These are phyloP conservation scores for Nakazawaea wickerhamii DNA, from an alignment of 805 yeast species.

Conservation along the genomic window DNA sequence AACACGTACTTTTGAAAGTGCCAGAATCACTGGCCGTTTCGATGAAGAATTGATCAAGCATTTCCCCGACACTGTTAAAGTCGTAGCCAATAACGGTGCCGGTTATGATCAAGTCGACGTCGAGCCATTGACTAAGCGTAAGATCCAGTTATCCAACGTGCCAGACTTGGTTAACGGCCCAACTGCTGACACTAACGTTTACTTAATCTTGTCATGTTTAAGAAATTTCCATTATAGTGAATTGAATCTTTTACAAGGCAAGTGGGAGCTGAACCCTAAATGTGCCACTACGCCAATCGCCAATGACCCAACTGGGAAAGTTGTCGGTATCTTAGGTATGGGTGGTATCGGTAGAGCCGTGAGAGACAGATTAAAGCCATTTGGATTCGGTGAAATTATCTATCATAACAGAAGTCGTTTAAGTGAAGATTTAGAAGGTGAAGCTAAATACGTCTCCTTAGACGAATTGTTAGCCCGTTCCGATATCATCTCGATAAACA, in stretches of 20 bases:
- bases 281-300: constrained; percentile 59
- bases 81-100: constrained; percentile 47
- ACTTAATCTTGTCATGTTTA: constrained; percentile 44
- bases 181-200: constrained; percentile 54
- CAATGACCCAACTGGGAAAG: constrained; percentile 68
- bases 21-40: constrained; percentile 33
- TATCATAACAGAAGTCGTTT: constrained; percentile 68
- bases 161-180: constrained; percentile 48
- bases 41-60: constrained; percentile 36
- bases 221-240: constrained; percentile 60
- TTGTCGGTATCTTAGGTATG: constrained; percentile 78
- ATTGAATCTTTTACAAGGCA: constrained; percentile 46
- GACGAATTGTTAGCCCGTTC: constrained; percentile 61
- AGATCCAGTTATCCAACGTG: constrained; percentile 46
- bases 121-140: constrained; percentile 31
- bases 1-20: constrained; percentile 37
- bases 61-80: constrained; percentile 34
- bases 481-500: constrained; percentile 68
- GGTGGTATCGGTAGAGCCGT: constrained; percentile 89
- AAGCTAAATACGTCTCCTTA: constrained; percentile 62
- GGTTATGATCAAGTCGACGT: constrained; percentile 53
- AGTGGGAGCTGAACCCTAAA: constrained; percentile 48
- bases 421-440: constrained; percentile 56
- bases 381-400: constrained; percentile 65
- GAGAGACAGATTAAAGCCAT: constrained; percentile 64